Evolutionary conservation across 495 filamentous ascomycete species (phyloP).

Genomic region (Penicillium macrosclerotiorum): DNA sequence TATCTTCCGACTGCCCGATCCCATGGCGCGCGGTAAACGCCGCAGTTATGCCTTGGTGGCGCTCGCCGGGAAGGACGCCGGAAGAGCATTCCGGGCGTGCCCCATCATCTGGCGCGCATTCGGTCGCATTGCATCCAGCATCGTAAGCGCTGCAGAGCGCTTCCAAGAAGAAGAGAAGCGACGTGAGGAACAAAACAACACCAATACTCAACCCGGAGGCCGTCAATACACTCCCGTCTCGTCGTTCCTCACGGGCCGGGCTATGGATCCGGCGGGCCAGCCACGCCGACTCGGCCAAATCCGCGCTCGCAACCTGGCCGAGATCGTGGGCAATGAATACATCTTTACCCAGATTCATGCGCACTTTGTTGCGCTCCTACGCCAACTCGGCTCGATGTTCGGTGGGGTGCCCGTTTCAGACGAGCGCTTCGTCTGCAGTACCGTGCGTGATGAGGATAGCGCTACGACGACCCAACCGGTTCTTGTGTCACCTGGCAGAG

Average conservation of each 20-base stretch:
- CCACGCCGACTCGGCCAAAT: constrained; percentile 51
- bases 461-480: constrained; percentile 19
- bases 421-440: constrained; percentile 44
- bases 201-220: constrained; percentile 19
- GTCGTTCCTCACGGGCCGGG: constrained; percentile 62
- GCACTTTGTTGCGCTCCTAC: constrained; percentile 70
- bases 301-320: constrained; percentile 73
- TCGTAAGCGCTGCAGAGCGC: constrained; percentile 62
- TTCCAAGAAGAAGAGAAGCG: constrained; percentile 48
- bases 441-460: constrained; percentile 33
- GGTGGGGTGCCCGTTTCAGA: constrained; percentile 45
- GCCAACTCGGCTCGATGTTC: constrained; percentile 59
- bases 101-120: constrained; percentile 73
- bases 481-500: constrained; percentile 17
- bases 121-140: constrained; percentile 70
- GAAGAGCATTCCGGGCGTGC: constrained; percentile 71
- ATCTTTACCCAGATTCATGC: constrained; percentile 88
- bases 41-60: constrained; percentile 86
- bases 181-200: constrained; percentile 40
- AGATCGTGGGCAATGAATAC: constrained; percentile 81
- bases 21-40: constrained; percentile 80
- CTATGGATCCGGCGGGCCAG: constrained; percentile 57
- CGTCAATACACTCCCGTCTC: constrained; percentile 55
- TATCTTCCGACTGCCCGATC: constrained; percentile 85
- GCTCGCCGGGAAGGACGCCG: constrained; percentile 68